These are phyloP conservation scores for Allantophomopsis cytisporea DNA, from an alignment of 2,329 filamentous ascomycete genomes.

Conservation along the genomic window DNA sequence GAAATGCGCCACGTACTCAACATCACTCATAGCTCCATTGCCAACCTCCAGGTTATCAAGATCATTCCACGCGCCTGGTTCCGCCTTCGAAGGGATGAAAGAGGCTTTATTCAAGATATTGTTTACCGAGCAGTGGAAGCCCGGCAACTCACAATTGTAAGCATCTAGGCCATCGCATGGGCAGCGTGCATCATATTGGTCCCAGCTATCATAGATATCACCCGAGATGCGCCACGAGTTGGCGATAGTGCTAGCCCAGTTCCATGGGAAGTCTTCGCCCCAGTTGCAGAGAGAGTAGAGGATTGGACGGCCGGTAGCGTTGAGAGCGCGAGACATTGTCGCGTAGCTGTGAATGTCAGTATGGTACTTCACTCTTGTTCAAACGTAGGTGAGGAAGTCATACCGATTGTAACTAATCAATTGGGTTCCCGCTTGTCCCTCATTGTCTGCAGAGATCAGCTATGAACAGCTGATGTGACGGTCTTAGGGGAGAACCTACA, in stretches of 20 bases:
- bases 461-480: not conserved
- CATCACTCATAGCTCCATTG: constrained; percentile 20
- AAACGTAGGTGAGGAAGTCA: too few relatives aligned
- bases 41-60: constrained; percentile 22
- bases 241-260: constrained; percentile 19
- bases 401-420: constrained; percentile 2
- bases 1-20: constrained; percentile 21
- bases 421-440: constrained; percentile 17
- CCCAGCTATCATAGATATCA: constrained; percentile 23
- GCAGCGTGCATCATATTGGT: constrained; percentile 22
- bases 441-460: not conserved
- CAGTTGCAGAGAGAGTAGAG: constrained; percentile 28
- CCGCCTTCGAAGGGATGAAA: constrained; percentile 14
- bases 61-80: constrained; percentile 18
- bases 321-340: constrained; percentile 20
- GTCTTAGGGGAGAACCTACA: constrained; percentile 10
- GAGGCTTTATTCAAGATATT: constrained; percentile 15
- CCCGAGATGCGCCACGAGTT: constrained; percentile 24
- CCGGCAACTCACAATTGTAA: constrained; percentile 15
- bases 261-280: constrained; percentile 31
- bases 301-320: constrained; percentile 21
- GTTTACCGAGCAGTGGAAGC: constrained; percentile 16
- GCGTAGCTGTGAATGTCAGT: constrained; percentile 12
- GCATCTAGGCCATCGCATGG: constrained; percentile 22
- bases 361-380: too few relatives aligned